Conservation (phyloP, 2,329 filamentous ascomycete genomes). For the Penicillium sp. region DNA sequence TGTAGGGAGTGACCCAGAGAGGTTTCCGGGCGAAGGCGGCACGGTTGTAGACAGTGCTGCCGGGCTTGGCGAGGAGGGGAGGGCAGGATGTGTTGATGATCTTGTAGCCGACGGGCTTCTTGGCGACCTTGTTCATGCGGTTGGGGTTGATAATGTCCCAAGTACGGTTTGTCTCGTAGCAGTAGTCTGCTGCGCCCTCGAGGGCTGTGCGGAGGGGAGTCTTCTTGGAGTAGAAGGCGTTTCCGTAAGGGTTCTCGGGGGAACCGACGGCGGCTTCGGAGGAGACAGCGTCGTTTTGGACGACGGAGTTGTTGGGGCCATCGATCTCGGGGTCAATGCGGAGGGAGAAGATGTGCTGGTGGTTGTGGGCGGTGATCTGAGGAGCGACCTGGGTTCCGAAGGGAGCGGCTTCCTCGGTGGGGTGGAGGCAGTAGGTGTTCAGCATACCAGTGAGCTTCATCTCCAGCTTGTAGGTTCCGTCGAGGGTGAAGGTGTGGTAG, state of each 20-base stretch:
- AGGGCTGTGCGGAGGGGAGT: slow-evolving; percentile 42
- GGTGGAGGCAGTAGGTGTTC: slow-evolving; percentile 80
- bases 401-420: slow-evolving; percentile 73
- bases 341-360: slow-evolving; percentile 90
- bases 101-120: slow-evolving; percentile 29
- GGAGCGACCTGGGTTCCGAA: slow-evolving; percentile 90
- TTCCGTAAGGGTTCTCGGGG: slow-evolving; percentile 67
- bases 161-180: slow-evolving; percentile 48
- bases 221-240: slow-evolving; percentile 60
- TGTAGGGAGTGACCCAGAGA: slow-evolving; percentile 59
- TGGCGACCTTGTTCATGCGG: slow-evolving; percentile 21
- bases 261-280: slow-evolving; percentile 60
- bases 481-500: slow-evolving; percentile 85
- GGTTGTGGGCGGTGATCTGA: slow-evolving; percentile 87
- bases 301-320: slow-evolving; percentile 76
- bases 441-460: slow-evolving; percentile 88
- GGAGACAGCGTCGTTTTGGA: slow-evolving; percentile 40
- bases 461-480: slow-evolving; percentile 86
- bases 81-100: slow-evolving; percentile 30
- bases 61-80: slow-evolving; percentile 49
- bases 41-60: slow-evolving; percentile 57
- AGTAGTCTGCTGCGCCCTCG: slow-evolving; percentile 52
- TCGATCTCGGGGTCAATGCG: slow-evolving; percentile 84
- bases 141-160: slow-evolving; percentile 32
- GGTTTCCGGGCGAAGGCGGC: slow-evolving; percentile 61